These are phyloP conservation scores for Fusarium subtropicale DNA, from an alignment of 2,329 filamentous ascomycete species.

Conservation along the genomic window DNA sequence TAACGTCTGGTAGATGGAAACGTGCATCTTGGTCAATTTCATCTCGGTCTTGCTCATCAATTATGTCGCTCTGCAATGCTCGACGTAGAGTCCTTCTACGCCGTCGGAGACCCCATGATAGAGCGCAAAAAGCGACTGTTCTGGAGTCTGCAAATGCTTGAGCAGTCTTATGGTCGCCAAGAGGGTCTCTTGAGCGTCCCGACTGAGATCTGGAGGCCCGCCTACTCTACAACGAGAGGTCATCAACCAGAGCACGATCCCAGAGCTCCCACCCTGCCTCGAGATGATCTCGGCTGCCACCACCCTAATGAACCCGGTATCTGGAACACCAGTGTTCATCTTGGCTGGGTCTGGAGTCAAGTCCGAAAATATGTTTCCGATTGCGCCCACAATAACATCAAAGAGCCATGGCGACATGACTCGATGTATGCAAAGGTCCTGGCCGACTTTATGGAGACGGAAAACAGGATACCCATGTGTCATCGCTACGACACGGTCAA, in stretches of 20 bases:
- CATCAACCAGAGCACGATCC: conserved; percentile 46
- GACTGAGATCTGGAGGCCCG: conserved; percentile 56
- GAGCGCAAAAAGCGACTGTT: conserved; percentile 63
- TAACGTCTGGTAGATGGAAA: conserved; percentile 57
- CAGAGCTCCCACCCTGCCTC: conserved; percentile 57
- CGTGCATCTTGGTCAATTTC: conserved; percentile 61
- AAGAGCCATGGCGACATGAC: conserved; percentile 64
- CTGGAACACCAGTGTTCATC: conserved; percentile 62
- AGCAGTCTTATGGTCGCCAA: conserved; percentile 63
- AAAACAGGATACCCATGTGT: conserved; percentile 61
- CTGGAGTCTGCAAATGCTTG: conserved; percentile 63
- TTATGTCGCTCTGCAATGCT: conserved; percentile 63
- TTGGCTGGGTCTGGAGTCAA: conserved; percentile 64
- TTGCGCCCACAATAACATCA: conserved; percentile 59
- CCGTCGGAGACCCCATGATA: conserved; percentile 48
- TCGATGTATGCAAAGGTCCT: conserved; percentile 63
- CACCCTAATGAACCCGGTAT: conserved; percentile 58
- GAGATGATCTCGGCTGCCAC: conserved; percentile 58
- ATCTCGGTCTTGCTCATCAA: conserved; percentile 62
- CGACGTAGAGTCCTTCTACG: conserved; percentile 57
- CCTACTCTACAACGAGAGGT: conserved; percentile 44
- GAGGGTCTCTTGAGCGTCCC: conserved; percentile 57
- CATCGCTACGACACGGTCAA: conserved; percentile 65
- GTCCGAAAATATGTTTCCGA: conserved; percentile 60
- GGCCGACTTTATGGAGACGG: conserved; percentile 63